Conservation (phyloP, 352 stramenopile genomes). For the Globisporangium echinulatum region DNA sequence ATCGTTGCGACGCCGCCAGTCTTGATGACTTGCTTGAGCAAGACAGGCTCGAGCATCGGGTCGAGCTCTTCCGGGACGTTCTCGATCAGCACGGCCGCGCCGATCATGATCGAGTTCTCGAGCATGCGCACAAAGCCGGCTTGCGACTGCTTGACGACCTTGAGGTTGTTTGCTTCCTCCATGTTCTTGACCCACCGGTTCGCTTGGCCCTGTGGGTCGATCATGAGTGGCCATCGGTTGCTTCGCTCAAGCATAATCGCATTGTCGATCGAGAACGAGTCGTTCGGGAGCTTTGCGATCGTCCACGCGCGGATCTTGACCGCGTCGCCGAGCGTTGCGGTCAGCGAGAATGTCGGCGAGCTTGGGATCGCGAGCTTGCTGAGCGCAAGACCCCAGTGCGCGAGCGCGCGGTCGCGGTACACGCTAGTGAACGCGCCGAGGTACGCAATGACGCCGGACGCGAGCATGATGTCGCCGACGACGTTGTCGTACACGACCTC, state of each 20-base stretch:
- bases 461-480: conserved; percentile 91
- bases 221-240: conserved; percentile 95
- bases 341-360: conserved; percentile 75
- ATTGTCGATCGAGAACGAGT: conserved; percentile 95
- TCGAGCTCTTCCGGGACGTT: conserved; percentile 93
- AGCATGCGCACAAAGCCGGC: conserved; percentile 92
- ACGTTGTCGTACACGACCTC: conserved; percentile 89
- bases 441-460: conserved; percentile 92
- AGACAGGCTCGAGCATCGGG: conserved; percentile 90
- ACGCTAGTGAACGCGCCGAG: conserved; percentile 89
- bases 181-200: conserved; percentile 96
- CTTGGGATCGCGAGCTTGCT: conserved; percentile 72
- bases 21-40: conserved; percentile 92
- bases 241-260: conserved; percentile 90
- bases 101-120: conserved; percentile 94
- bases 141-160: conserved; percentile 93
- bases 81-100: conserved; percentile 89
- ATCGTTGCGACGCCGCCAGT: conserved; percentile 87
- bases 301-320: conserved; percentile 93
- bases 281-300: conserved; percentile 93
- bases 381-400: conserved; percentile 69
- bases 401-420: conserved; percentile 88
- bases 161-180: conserved; percentile 86
- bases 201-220: conserved; percentile 93
- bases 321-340: conserved; percentile 84